phyloP scores from a whole-genome alignment of 257 asterid species.

The Cordia subcordata region DNA sequence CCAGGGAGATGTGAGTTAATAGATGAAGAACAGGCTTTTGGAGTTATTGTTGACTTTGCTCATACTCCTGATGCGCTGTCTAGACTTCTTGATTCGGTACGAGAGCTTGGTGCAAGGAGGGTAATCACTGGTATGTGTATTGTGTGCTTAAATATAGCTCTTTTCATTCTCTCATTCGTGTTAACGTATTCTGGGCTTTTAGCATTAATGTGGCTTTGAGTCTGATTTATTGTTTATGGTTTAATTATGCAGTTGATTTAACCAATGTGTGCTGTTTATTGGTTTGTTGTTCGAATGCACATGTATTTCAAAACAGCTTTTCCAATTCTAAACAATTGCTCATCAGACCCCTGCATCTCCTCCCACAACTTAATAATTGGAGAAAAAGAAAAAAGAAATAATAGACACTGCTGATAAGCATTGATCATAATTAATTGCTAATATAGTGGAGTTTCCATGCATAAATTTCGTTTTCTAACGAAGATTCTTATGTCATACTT shows the following conservation, averaged over 20 bases:
- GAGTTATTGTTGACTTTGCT: constrained; percentile 87
- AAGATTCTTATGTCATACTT: constrained; percentile 16
- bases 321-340: not conserved
- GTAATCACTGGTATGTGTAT: constrained; percentile 64
- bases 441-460: not conserved
- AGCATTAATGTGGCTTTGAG: not conserved
- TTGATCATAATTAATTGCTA: not conserved
- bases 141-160: no score
- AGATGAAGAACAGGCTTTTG: constrained; percentile 96
- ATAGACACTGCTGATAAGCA: no score
- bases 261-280: no score
- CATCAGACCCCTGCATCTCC: no score
- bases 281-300: no score
- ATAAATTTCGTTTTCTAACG: constrained; percentile 21
- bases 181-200: not conserved
- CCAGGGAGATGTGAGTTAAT: constrained; percentile 96
- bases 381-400: no score
- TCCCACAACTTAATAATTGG: no score
- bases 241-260: no score
- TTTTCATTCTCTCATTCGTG: no score
- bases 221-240: no score
- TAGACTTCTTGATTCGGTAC: constrained; percentile 76
- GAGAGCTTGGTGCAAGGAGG: constrained; percentile 81
- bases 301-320: no score
- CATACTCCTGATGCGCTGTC: constrained; percentile 80